A percentile compares a stretch with the other conserved stretches of the same genome.
Conservation (phyloP, 495 filamentous ascomycete genomes). For the Aspergillus olivimuriae region DNA sequence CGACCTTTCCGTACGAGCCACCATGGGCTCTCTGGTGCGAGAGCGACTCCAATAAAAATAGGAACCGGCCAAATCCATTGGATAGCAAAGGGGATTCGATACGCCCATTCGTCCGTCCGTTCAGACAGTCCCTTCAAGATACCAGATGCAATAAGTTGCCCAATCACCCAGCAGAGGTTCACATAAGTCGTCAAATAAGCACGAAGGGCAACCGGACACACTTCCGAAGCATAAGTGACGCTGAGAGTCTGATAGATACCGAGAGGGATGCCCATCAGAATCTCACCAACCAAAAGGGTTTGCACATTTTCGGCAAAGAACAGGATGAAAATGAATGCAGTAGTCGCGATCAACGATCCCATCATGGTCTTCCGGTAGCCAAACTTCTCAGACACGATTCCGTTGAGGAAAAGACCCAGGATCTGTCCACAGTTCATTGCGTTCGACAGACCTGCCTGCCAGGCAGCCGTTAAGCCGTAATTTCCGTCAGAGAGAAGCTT, state of each 20-base stretch:
- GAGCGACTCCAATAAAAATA: slow-evolving; percentile 52
- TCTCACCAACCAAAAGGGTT: slow-evolving; percentile 55
- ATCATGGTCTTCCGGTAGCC: slow-evolving; percentile 60
- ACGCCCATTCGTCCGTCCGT: slow-evolving; percentile 47
- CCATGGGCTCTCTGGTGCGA: slow-evolving; percentile 66
- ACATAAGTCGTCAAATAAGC: slow-evolving; percentile 63
- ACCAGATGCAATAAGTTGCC: slow-evolving; percentile 59
- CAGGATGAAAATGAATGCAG: slow-evolving; percentile 55
- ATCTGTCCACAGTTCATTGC: slow-evolving; percentile 51
- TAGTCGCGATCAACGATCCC: slow-evolving; percentile 45
- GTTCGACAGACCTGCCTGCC: slow-evolving; percentile 63
- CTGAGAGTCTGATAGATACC: slow-evolving; percentile 66
- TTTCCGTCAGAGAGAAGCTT: slow-evolving; percentile 17
- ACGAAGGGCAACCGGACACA: slow-evolving; percentile 59
- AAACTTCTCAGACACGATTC: slow-evolving; percentile 54
- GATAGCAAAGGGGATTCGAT: slow-evolving; percentile 54
- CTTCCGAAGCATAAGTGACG: slow-evolving; percentile 65
- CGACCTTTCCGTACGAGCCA: slow-evolving; percentile 64
- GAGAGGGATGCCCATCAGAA: slow-evolving; percentile 65
- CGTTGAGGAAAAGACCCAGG: slow-evolving; percentile 59
- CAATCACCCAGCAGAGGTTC: slow-evolving; percentile 67
- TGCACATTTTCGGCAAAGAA: slow-evolving; percentile 58
- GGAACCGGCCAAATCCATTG: slow-evolving; percentile 73
- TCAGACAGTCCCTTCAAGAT: slow-evolving; percentile 51
- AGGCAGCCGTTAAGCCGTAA: slow-evolving; percentile 39